A percentile compares a stretch with the other conserved stretches of the same genome.
Evolutionary conservation across 2,329 filamentous ascomycete species (phyloP).

Genomic region (Geosmithia morbida): DNA sequence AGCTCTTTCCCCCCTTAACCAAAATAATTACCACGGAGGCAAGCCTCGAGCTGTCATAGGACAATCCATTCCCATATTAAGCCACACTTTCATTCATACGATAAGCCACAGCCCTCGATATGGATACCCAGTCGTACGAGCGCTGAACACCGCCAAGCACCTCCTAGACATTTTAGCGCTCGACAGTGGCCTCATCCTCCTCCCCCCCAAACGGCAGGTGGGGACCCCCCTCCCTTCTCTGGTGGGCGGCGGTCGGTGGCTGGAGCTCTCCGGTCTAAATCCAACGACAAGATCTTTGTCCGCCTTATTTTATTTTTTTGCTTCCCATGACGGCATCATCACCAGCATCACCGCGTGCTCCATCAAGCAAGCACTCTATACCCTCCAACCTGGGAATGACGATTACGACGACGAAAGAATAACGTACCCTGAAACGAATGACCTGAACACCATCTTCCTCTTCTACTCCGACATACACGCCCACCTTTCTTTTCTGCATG

Average conservation of each 20-base stretch:
- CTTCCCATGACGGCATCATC: not conserved
- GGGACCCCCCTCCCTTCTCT: too few relatives aligned
- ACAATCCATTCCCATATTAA: not conserved
- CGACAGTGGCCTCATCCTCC: too few relatives aligned
- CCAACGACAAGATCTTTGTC: not conserved
- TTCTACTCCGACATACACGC: not conserved
- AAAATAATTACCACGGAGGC: not conserved
- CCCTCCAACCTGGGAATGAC: not conserved
- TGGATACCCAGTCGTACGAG: not conserved
- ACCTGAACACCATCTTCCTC: not conserved
- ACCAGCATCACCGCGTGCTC: not conserved
- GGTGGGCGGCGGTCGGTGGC: too few relatives aligned
- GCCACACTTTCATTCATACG: too few relatives aligned
- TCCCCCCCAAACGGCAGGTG: not conserved
- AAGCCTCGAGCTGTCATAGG: not conserved
- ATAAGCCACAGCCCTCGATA: not conserved
- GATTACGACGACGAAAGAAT: not conserved
- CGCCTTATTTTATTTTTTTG: not conserved
- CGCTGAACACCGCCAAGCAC: too few relatives aligned
- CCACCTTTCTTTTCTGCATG: not conserved
- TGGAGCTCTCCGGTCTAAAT: not conserved
- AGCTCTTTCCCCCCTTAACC: too few relatives aligned
- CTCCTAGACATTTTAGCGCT: too few relatives aligned
- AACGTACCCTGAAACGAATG: not conserved
- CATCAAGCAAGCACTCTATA: too few relatives aligned